Base-by-base conservation (phyloP, 2,329 filamentous ascomycete genomes). In the Shiraia sp. region DNA sequence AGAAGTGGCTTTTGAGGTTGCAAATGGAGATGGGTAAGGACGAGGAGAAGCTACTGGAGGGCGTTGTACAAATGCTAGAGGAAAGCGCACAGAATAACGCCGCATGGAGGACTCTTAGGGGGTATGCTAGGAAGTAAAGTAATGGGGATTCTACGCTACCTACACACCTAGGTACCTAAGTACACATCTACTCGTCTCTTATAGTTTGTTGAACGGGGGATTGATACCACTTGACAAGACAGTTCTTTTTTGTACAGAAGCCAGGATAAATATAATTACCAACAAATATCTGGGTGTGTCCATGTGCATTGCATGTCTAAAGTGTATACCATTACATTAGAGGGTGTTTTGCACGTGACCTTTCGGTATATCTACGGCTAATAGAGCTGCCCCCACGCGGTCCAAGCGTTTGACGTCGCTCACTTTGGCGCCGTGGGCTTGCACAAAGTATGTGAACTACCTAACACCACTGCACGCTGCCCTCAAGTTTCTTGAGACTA, bases 1-100 rank as follows among this genome's bases (percentile, higher is more conserved):
- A 99, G 79, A 87, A 89, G 67, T 99, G 93, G 93, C 80, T 97
- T 68, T 74, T 96, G 54, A 88, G 90, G 62, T 80, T 92, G 59
- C 88, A 93, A 73, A 81, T 86, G 72, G 91, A 96, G 75, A 93
- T 89, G 63, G 87, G 88, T 17, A 85, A 89, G 63, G 75, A 76
- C 24, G 74, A 77, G 42, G 68, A 71, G 32, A 74, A 70, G 44
- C 66, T 80, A 38, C 59, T 83, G 36, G 77, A 81, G 44, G 79
- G 79, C 17, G 74, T 83, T 13, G 75, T 78, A 14, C 74, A 75
- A 47, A 75, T 82, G 15, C 72, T 85, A 43, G 79, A 83, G 51
- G 81, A 85, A 56, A 79, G 79, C 8, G 75, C 79, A n/a, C 76
- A 75, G 56, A 73, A 73, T 24, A 77, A 76, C 4, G 76, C 78